Base-by-base conservation (phyloP, 1,284 basidiomycete species). In the Trametes sp. region DNA sequence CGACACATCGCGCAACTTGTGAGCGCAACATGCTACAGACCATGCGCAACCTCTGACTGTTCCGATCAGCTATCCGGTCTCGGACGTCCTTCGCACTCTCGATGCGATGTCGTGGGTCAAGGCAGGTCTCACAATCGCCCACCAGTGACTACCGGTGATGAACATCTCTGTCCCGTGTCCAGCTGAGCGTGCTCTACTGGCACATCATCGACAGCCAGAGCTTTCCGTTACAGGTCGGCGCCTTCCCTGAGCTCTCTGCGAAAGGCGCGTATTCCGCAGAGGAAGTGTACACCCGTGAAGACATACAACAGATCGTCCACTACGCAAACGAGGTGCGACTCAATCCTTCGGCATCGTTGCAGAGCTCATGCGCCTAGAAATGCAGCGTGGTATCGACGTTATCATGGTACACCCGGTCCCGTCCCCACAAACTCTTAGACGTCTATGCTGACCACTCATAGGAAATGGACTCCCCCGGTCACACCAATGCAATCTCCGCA, bases 31-130 rank as follows among this genome's bases (percentile, higher is more conserved):
- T 23, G 7, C 31, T 23, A 13, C 24, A 14, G 48, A n/a, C 4
- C 23, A 3, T 13, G 21, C 14, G 6, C 6, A 10, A 9, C 10
- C 10, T 31, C 31, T 38, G 1, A 38, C 7, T 14, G 21, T 9
- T 11, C 2, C 5, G 4, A 35, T 11, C 33, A 73, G 89, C 72
- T 92, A 88, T 75, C 83, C 90, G 0, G 80, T 89, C 7, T 50
- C 73, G 0, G 87, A 90, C 67, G 85, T 95, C 71, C 82, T 87
- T 59, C 84, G 88, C 29, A 90, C 89, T 5, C 75, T 98, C 11
- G 90, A 95, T 68, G 88, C 91, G 1, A 95, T 96, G 94, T 88
- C 88, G 59, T 88, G 87, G 84, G 90, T 92, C 67, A 97, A 97
- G 80, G 87, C 92, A 54, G 21, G 33, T 45, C 48, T 36, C 8